Evolutionary conservation across 2,329 filamentous ascomycete genomes (phyloP).

Genomic region (Microcyclospora pomicola): DNA sequence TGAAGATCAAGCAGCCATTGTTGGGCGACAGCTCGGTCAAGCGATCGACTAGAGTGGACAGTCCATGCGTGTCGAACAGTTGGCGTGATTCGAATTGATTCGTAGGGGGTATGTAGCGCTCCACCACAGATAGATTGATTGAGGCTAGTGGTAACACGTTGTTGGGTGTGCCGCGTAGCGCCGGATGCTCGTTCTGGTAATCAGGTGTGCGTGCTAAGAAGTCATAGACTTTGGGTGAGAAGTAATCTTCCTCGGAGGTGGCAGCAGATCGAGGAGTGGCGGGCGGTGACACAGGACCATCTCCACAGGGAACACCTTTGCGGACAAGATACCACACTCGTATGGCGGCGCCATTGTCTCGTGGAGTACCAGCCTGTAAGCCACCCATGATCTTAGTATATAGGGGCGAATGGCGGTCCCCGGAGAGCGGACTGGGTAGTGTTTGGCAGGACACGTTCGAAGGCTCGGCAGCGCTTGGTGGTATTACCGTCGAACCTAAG

Average conservation of each 20-base stretch:
- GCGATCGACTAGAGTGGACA: conserved; percentile 47
- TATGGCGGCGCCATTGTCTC: no score
- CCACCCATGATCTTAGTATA: no score
- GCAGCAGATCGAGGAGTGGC: conserved; percentile 38
- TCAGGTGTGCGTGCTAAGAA: conserved; percentile 46
- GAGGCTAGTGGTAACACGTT: conserved; percentile 47
- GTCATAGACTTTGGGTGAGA: conserved; percentile 47
- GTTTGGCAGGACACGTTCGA: no score
- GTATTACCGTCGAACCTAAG: no score
- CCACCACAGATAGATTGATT: conserved; percentile 47
- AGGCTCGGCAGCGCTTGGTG: no score
- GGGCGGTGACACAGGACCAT: conserved; percentile 43
- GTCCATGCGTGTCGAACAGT: conserved; percentile 41
- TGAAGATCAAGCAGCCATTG: conserved; percentile 45
- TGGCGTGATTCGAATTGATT: conserved; percentile 44
- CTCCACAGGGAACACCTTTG: no score
- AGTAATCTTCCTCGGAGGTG: conserved; percentile 44
- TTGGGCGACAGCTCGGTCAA: conserved; percentile 44
- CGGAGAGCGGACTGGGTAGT: no score
- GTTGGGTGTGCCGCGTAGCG: conserved; percentile 37
- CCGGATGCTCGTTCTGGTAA: conserved; percentile 41
- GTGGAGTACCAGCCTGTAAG: no score
- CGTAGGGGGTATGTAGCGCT: conserved; percentile 52
- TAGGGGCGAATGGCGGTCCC: no score
- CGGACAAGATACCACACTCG: no score